Percentiles rank a stretch among this genome's conserved stretches.
These are phyloP conservation scores for Dioscorea zingiberensis DNA, from an alignment of 106 monocot genomes.

Conservation along the genomic window DNA sequence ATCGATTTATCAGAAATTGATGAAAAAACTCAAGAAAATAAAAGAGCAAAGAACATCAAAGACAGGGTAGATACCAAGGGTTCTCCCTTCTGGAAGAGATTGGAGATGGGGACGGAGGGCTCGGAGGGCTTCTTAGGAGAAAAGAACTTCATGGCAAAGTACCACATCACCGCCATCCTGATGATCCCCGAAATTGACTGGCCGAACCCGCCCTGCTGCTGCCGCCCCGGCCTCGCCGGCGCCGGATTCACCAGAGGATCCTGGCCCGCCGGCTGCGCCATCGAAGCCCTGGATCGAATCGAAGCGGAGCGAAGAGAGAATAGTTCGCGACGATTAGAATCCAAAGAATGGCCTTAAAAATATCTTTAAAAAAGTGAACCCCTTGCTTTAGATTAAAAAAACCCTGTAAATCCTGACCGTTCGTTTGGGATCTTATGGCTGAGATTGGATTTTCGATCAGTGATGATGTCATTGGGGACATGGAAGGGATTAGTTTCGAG, in stretches of 20 bases:
- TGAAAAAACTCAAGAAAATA: neutral
- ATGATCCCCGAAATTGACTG: constrained; percentile 60
- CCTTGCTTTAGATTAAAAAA: too few relatives aligned
- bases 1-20: too few relatives aligned
- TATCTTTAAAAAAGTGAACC: neutral
- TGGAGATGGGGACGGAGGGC: constrained; percentile 68
- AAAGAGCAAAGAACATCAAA: neutral
- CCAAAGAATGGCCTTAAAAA: neutral
- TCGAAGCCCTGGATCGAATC: constrained; percentile 1
- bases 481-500: too few relatives aligned
- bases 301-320: neutral
- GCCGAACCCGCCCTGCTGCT: constrained; percentile 42
- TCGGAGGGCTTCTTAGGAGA: constrained; percentile 71
- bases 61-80: constrained; percentile 38
- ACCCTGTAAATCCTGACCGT: too few relatives aligned
- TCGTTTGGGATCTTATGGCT: too few relatives aligned
- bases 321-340: neutral
- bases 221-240: constrained; percentile 18
- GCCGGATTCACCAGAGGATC: constrained; percentile 7
- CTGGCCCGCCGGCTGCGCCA: constrained; percentile 24
- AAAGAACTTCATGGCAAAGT: constrained; percentile 96
- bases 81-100: constrained; percentile 81
- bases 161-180: constrained; percentile 79
- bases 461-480: too few relatives aligned
- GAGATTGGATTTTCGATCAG: too few relatives aligned